Conservation (phyloP, 176 grass and related monocot genomes). For the Cenchrus purpureus region DNA sequence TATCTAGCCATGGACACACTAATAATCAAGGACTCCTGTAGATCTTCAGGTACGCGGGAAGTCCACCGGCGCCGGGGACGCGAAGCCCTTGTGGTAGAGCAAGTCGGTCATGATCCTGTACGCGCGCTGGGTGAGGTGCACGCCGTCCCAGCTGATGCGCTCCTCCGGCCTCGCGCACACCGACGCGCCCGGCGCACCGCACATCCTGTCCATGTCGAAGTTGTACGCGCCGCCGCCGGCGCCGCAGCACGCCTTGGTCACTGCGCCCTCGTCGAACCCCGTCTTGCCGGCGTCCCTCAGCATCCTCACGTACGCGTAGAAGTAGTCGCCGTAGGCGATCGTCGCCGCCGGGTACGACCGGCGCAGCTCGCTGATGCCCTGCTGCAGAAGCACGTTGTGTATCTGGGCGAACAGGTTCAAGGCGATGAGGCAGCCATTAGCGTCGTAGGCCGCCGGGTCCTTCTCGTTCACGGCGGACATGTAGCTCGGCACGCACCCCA, state of each 20-base stretch:
- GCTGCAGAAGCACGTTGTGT: constrained; percentile 58
- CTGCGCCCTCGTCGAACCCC: constrained; percentile 51
- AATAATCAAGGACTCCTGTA: too few relatives aligned
- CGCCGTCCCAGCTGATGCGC: constrained; percentile 73
- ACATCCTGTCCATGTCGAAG: constrained; percentile 41
- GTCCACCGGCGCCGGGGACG: background rate
- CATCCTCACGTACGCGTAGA: constrained; percentile 50
- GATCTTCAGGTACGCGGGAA: background rate
- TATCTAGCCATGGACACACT: too few relatives aligned
- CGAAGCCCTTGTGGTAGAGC: constrained; percentile 36
- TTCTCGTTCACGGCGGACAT: constrained; percentile 44
- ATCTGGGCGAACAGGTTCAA: constrained; percentile 61
- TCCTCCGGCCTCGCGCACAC: constrained; percentile 53
- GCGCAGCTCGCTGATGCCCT: constrained; percentile 36
- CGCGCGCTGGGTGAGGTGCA: constrained; percentile 73
- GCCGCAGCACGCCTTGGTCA: constrained; percentile 57
- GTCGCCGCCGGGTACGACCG: constrained; percentile 44
- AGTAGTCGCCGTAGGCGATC: constrained; percentile 69
- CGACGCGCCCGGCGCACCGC: constrained; percentile 45
- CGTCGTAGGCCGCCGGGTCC: constrained; percentile 44
- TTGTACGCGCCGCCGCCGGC: constrained; percentile 48
- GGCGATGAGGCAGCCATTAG: constrained; percentile 47
- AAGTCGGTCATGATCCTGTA: constrained; percentile 38
- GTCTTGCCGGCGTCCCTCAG: constrained; percentile 18
- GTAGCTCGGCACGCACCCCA: constrained; percentile 73